Evolutionary conservation across 2,329 filamentous ascomycete species (phyloP).

Genomic region (Ophiostoma sp.): DNA sequence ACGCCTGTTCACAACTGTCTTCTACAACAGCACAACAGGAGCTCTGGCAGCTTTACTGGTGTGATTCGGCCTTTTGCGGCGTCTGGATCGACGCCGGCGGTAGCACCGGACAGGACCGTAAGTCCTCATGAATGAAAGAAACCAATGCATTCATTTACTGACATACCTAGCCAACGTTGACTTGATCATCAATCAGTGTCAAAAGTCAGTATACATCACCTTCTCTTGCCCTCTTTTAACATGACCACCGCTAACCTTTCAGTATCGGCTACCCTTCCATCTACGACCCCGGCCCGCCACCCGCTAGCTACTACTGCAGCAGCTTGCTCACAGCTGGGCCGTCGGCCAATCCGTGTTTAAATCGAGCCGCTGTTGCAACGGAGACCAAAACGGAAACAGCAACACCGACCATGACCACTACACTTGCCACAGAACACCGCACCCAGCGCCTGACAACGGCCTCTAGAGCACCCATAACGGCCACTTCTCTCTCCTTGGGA

Average conservation of each 20-base stretch:
- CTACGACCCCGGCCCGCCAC: slow-evolving; percentile 42
- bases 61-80: slow-evolving; percentile 53
- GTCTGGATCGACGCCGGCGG: slow-evolving; percentile 40
- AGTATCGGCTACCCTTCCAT: slow-evolving; percentile 38
- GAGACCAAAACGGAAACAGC: not conserved
- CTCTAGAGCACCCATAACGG: not conserved
- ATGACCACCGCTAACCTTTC: not conserved
- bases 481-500: not conserved
- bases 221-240: not conserved
- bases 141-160: not conserved
- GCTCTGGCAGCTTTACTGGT: slow-evolving; percentile 53
- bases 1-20: slow-evolving; percentile 23
- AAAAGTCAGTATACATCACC: slow-evolving; percentile 44
- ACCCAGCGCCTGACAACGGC: not conserved
- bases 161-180: slow-evolving; percentile 49
- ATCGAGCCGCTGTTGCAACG: not conserved
- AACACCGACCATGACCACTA: not conserved
- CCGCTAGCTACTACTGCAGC: slow-evolving; percentile 35
- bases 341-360: slow-evolving; percentile 17
- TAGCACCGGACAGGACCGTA: slow-evolving; percentile 47
- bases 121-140: slow-evolving; percentile 30
- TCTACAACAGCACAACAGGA: slow-evolving; percentile 31
- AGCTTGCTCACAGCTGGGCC: slow-evolving; percentile 23
- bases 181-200: slow-evolving; percentile 52
- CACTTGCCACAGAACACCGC: not conserved